These are phyloP conservation scores for Pestalotiopsis fici DNA, from an alignment of 2,329 filamentous ascomycete genomes.

Conservation along the genomic window DNA sequence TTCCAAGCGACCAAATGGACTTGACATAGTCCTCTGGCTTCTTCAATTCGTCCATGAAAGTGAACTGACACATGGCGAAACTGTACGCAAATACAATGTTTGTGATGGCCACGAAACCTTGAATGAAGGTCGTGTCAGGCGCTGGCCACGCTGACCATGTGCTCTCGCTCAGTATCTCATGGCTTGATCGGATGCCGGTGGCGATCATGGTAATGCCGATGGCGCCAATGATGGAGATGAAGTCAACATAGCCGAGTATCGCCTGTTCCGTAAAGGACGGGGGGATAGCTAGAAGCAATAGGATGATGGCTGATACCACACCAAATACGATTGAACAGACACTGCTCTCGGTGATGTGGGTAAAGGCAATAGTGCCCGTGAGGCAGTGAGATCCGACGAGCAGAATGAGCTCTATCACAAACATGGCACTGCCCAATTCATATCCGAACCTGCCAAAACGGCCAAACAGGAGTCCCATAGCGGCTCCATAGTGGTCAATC, in stretches of 20 bases:
- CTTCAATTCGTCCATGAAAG: slow-evolving; percentile 39
- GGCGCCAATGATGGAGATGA: slow-evolving; percentile 57
- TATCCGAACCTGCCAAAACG: slow-evolving; percentile 39
- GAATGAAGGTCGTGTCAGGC: slow-evolving; percentile 38
- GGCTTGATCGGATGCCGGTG: slow-evolving; percentile 43
- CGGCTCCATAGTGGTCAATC: slow-evolving; percentile 49
- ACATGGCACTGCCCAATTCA: slow-evolving; percentile 54
- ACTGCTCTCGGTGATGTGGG: slow-evolving; percentile 55
- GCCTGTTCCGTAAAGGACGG: slow-evolving; percentile 60
- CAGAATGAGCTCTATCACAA: slow-evolving; percentile 60
- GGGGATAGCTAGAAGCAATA: slow-evolving; percentile 55
- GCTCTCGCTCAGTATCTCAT: slow-evolving; percentile 14
- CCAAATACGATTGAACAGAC: slow-evolving; percentile 61
- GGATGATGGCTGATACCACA: slow-evolving; percentile 54
- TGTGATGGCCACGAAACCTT: slow-evolving; percentile 53
- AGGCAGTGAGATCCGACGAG: slow-evolving; percentile 65
- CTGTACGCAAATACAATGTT: slow-evolving; percentile 67
- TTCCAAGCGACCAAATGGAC: slow-evolving; percentile 53
- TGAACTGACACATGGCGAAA: slow-evolving; percentile 36
- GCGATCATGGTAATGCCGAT: slow-evolving; percentile 62
- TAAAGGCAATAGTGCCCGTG: slow-evolving; percentile 63
- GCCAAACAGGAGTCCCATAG: slow-evolving; percentile 56
- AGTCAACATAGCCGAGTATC: slow-evolving; percentile 59
- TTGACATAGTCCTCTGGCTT: slow-evolving; percentile 39
- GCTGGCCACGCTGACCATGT: slow-evolving; percentile 33